phyloP scores from a whole-genome alignment of 331 rosid species.

The Arachis monticola region DNA sequence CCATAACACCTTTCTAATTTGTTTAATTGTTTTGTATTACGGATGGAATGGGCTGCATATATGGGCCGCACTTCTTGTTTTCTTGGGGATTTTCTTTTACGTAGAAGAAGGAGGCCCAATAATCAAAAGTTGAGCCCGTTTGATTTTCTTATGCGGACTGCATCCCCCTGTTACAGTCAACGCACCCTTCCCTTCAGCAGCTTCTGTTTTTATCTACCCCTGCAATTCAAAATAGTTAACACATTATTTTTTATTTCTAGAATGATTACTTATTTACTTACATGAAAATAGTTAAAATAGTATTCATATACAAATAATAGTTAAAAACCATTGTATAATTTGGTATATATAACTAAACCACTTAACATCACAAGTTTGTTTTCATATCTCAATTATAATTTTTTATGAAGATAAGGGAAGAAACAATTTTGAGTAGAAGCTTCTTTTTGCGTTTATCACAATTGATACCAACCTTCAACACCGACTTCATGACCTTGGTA shows the following conservation, averaged over 20 bases:
- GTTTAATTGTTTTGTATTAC: slow-evolving; percentile 14
- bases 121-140: slow-evolving; percentile 54
- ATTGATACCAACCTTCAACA: slow-evolving; percentile 56
- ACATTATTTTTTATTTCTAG: no score
- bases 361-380: no score
- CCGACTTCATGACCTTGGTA: slow-evolving; percentile 49
- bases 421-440: slow-evolving; percentile 53
- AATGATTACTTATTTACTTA: no score
- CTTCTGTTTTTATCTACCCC: slow-evolving; percentile 73
- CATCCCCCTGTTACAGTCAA: slow-evolving; percentile 61
- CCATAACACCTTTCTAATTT: not conserved
- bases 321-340: no score
- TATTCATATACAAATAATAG: no score
- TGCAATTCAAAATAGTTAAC: slow-evolving; percentile 9
- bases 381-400: no score
- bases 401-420: slow-evolving; percentile 34
- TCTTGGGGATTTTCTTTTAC: no score
- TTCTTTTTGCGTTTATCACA: slow-evolving; percentile 66
- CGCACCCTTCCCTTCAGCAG: slow-evolving; percentile 66
- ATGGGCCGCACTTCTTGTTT: no score
- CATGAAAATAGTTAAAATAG: no score
- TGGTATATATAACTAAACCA: no score
- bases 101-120: slow-evolving; percentile 57
- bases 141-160: slow-evolving; percentile 56
- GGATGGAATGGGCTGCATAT: not conserved